Conservation (phyloP, 2,329 filamentous ascomycete species). For the Penicillium sp. region DNA sequence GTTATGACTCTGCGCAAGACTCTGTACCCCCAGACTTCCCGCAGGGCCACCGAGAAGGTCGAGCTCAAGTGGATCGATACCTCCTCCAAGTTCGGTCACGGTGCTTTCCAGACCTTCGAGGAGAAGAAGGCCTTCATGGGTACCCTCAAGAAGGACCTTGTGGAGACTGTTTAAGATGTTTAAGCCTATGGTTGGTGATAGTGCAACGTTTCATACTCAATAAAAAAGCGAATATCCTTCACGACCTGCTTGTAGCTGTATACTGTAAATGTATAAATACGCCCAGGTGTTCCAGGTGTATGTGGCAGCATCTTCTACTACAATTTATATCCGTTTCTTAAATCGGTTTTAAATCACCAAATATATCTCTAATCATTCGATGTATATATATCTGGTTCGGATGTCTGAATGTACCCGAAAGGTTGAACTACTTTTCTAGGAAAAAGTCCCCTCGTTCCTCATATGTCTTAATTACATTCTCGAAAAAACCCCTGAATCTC, state of each 20-base stretch:
- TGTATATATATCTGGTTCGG: neutral
- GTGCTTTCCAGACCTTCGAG: constrained; percentile 94
- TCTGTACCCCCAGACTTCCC: constrained; percentile 93
- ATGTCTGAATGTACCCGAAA: neutral
- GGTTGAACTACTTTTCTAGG: too few species aligned
- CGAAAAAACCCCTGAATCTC: too few species aligned
- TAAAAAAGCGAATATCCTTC: constrained; percentile 36
- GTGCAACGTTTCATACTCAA: constrained; percentile 34
- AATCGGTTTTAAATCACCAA: neutral
- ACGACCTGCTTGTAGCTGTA: constrained; percentile 13
- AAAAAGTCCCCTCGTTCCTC: neutral
- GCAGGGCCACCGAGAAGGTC: constrained; percentile 96
- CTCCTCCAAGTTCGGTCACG: constrained; percentile 99
- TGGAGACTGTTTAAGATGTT: constrained; percentile 47
- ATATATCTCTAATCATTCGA: neutral
- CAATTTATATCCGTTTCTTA: neutral
- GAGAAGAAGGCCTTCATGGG: constrained; percentile 98
- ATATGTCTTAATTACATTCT: neutral
- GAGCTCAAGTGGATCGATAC: constrained; percentile 99
- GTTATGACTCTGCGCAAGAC: constrained; percentile 98
- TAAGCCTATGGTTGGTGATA: constrained; percentile 30
- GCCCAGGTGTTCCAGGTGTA: neutral
- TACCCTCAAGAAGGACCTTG: constrained; percentile 97
- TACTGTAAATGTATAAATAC: neutral
- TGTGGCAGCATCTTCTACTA: neutral